Percentiles rank a stretch among this genome's conserved stretches.
These are phyloP conservation scores for Apiospora sp. DNA, from an alignment of 2,329 filamentous ascomycete genomes.

Conservation along the genomic window DNA sequence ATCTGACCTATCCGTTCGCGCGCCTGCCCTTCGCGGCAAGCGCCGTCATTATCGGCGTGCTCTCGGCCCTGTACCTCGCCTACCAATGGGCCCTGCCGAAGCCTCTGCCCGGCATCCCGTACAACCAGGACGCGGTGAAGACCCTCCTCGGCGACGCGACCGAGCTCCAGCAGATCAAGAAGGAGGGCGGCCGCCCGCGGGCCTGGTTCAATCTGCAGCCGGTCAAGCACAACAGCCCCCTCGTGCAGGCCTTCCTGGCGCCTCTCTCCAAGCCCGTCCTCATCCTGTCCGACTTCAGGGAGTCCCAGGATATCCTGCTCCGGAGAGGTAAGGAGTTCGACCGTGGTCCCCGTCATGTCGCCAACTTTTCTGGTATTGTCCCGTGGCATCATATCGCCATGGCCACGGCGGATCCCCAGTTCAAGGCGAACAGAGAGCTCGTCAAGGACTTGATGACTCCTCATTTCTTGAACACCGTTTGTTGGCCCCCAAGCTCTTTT, in stretches of 20 bases:
- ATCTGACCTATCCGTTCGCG: constrained; percentile 25
- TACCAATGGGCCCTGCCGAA: constrained; percentile 34
- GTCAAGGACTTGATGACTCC: constrained; percentile 47
- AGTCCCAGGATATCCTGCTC: constrained; percentile 43
- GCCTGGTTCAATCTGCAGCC: constrained; percentile 30
- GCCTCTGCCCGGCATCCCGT: constrained; percentile 32
- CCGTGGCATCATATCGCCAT: constrained; percentile 43
- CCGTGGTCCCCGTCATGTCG: constrained; percentile 35
- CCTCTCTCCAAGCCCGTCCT: constrained; percentile 43
- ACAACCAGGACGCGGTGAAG: constrained; percentile 28
- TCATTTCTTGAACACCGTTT: constrained; percentile 40
- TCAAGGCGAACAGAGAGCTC: constrained; percentile 42
- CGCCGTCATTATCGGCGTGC: constrained; percentile 23
- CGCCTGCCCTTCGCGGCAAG: constrained; percentile 27
- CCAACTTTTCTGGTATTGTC: constrained; percentile 32
- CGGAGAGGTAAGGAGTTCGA: constrained; percentile 44
- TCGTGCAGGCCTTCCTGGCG: constrained; percentile 44
- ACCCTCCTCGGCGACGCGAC: constrained; percentile 28
- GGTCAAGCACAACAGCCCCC: constrained; percentile 31
- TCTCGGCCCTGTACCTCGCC: constrained; percentile 33
- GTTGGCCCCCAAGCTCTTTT: neutral
- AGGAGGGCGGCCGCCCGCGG: constrained; percentile 27
- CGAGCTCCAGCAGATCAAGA: constrained; percentile 26
- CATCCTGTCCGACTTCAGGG: constrained; percentile 43
- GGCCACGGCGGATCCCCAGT: constrained; percentile 41